A percentile compares a stretch with the other conserved stretches of the same genome.
Conservation (phyloP, 2,329 filamentous ascomycete genomes). For the Monosporascus sp. region DNA sequence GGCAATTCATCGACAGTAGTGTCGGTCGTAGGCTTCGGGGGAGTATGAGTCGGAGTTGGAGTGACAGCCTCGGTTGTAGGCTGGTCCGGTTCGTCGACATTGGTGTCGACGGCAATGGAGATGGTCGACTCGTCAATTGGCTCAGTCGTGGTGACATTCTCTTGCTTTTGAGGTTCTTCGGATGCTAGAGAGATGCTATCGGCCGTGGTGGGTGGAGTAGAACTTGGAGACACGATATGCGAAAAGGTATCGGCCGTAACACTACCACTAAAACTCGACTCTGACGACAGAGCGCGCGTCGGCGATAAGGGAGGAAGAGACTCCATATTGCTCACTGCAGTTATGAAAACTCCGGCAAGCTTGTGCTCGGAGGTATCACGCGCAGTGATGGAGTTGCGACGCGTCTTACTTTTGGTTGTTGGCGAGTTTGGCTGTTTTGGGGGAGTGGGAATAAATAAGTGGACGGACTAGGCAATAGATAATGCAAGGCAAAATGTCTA, state of each 20-base stretch:
- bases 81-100: slow-evolving; percentile 8
- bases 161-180: slow-evolving; percentile 51
- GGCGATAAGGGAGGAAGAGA: slow-evolving; percentile 17
- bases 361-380: not conserved
- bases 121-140: slow-evolving; percentile 28
- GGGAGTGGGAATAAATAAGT: not conserved
- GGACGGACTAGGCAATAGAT: not conserved
- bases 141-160: slow-evolving; percentile 50
- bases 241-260: slow-evolving; percentile 36
- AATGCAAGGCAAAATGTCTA: not conserved
- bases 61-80: not conserved
- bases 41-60: not conserved
- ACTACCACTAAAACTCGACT: slow-evolving; percentile 19
- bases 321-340: slow-evolving; percentile 16
- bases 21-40: not conserved
- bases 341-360: not conserved
- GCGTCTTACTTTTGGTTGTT: not conserved
- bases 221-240: slow-evolving; percentile 51
- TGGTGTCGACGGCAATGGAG: slow-evolving; percentile 15
- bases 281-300: slow-evolving; percentile 24
- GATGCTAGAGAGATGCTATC: slow-evolving; percentile 56
- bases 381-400: not conserved
- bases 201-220: slow-evolving; percentile 62
- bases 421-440: not conserved
- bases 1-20: not conserved